A percentile compares a stretch with the other conserved stretches of the same genome.
Conservation (phyloP, 2,329 filamentous ascomycete species). For the Colletotrichum liaoningense region DNA sequence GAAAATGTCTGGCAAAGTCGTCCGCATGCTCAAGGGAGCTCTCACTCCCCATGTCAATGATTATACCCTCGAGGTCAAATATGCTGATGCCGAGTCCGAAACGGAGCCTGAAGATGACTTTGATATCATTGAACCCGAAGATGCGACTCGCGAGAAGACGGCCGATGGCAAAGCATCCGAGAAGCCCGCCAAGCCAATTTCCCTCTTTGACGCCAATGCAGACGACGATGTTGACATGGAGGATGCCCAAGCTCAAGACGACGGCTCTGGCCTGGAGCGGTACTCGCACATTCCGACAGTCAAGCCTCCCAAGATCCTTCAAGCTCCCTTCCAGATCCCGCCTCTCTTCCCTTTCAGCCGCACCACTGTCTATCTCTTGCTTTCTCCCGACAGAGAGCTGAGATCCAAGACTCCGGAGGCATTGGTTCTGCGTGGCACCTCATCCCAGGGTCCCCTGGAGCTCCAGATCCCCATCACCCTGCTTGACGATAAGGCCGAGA, state of each 20-base stretch:
- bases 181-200: slow-evolving; percentile 59
- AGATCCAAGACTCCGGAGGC: slow-evolving; percentile 59
- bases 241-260: slow-evolving; percentile 33
- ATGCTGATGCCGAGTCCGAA: slow-evolving; percentile 44
- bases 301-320: slow-evolving; percentile 66
- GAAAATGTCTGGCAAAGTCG: slow-evolving; percentile 75
- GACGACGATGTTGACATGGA: slow-evolving; percentile 50
- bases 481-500: slow-evolving; percentile 58
- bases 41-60: slow-evolving; percentile 74
- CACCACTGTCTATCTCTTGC: slow-evolving; percentile 73
- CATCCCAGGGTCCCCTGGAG: slow-evolving; percentile 67
- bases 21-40: slow-evolving; percentile 80
- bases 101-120: slow-evolving; percentile 61
- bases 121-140: slow-evolving; percentile 69
- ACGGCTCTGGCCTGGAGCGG: slow-evolving; percentile 41
- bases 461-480: slow-evolving; percentile 72
- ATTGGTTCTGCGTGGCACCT: slow-evolving; percentile 69
- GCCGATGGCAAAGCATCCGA: neutral
- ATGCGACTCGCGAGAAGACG: slow-evolving; percentile 50
- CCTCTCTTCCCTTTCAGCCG: slow-evolving; percentile 75
- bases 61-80: slow-evolving; percentile 73
- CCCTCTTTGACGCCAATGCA: slow-evolving; percentile 66
- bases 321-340: slow-evolving; percentile 73
- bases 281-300: slow-evolving; percentile 66
- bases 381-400: slow-evolving; percentile 61